These are phyloP conservation scores for Wickerhamiella galacta DNA, from an alignment of 805 yeast species.

Conservation along the genomic window DNA sequence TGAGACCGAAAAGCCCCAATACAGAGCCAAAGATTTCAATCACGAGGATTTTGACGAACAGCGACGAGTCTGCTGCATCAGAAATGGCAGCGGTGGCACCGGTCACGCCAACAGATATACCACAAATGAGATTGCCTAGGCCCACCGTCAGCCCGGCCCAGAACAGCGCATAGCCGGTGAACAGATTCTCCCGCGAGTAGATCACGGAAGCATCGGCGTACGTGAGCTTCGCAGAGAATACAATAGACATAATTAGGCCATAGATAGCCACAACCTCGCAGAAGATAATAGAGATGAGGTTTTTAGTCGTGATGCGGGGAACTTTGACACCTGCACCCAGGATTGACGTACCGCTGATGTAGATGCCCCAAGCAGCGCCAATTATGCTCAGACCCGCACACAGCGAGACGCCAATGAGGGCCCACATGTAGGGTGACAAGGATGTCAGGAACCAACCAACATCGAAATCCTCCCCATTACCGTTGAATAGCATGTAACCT, in stretches of 20 bases:
- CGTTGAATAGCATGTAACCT: conserved; percentile 47
- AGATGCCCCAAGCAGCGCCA: conserved; percentile 99
- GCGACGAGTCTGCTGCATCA: conserved; percentile 91
- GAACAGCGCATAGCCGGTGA: conserved; percentile 87
- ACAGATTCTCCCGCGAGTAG: conserved; percentile 67
- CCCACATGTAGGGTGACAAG: conserved; percentile 96
- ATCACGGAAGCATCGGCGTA: conserved; percentile 44
- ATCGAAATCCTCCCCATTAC: conserved; percentile 82
- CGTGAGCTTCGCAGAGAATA: conserved; percentile 74
- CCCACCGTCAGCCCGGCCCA: conserved; percentile 99
- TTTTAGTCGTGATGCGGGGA: conserved; percentile 93
- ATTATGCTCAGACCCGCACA: conserved; percentile 91
- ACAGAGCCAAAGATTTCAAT: conserved; percentile 96
- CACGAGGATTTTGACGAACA: conserved; percentile 89
- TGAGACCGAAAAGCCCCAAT: conserved; percentile 89
- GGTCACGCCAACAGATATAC: conserved; percentile 91
- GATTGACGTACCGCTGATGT: conserved; percentile 84
- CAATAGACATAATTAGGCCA: conserved; percentile 94
- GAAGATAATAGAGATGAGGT: conserved; percentile 88
- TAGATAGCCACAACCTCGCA: conserved; percentile 99
- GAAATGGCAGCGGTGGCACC: conserved; percentile 98
- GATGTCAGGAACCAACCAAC: conserved; percentile 73
- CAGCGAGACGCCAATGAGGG: conserved; percentile 68
- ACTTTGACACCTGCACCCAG: conserved; percentile 97
- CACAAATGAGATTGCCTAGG: conserved; percentile 81